Conservation (phyloP, 2,329 filamentous ascomycete genomes). For the Sporothrix brunneoviolacea region DNA sequence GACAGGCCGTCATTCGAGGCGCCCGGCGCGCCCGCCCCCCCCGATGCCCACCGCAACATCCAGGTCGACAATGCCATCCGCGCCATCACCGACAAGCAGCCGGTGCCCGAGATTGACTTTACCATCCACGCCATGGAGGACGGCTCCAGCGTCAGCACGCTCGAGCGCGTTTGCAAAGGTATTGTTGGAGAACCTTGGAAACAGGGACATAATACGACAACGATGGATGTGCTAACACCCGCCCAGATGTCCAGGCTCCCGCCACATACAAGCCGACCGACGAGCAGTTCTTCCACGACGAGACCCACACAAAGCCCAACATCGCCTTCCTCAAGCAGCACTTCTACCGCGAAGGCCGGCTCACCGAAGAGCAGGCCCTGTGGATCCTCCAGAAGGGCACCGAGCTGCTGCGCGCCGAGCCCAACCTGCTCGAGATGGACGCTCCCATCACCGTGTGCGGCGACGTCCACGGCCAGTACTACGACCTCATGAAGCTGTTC, state of each 20-base stretch:
- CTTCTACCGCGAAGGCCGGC: slow-evolving; percentile 92
- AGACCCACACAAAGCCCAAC: slow-evolving; percentile 81
- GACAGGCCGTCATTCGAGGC: slow-evolving; percentile 33
- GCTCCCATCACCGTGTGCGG: slow-evolving; percentile 97
- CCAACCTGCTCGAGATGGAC: slow-evolving; percentile 98
- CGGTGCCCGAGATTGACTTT: slow-evolving; percentile 96
- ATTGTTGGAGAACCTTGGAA: no score
- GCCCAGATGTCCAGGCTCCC: slow-evolving; percentile 96
- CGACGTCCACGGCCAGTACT: slow-evolving; percentile 98
- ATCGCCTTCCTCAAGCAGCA: slow-evolving; percentile 95
- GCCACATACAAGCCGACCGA: slow-evolving; percentile 88
- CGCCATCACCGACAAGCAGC: slow-evolving; percentile 91
- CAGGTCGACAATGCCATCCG: slow-evolving; percentile 85
- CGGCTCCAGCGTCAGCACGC: slow-evolving; percentile 86
- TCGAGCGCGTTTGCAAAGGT: slow-evolving; percentile 99
- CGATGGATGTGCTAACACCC: no score
- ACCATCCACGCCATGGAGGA: slow-evolving; percentile 98
- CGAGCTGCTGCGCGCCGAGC: slow-evolving; percentile 80
- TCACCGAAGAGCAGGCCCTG: slow-evolving; percentile 95
- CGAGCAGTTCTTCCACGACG: slow-evolving; percentile 88
- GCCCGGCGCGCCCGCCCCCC: slow-evolving; percentile 20
- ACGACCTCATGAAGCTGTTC: slow-evolving; percentile 98
- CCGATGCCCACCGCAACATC: slow-evolving; percentile 43
- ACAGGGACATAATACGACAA: no score
- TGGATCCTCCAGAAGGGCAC: slow-evolving; percentile 89